A percentile compares a stretch with the other conserved stretches of the same genome.
phyloP scores from a whole-genome alignment of 371 early-diverging fungal species.

The Lichtheimia corymbifera region DNA sequence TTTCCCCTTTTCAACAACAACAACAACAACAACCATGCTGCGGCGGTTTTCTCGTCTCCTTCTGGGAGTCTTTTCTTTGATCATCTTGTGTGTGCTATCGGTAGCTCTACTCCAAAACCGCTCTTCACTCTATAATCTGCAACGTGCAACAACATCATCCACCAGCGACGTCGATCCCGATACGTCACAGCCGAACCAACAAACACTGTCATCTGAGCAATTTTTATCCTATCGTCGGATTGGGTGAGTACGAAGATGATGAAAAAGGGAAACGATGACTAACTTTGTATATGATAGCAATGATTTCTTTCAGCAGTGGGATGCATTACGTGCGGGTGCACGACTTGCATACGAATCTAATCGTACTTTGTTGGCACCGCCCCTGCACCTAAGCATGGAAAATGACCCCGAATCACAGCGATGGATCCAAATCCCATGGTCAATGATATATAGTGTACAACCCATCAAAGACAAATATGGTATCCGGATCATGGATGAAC shows the following conservation, averaged over 20 bases:
- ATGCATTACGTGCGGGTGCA: slow-evolving; percentile 31
- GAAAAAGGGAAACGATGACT: too few species aligned
- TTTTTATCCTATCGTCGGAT: background rate
- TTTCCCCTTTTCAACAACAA: background rate
- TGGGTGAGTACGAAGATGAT: too few species aligned
- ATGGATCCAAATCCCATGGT: slow-evolving; percentile 21
- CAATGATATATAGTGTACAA: slow-evolving; percentile 12
- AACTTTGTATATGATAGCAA: background rate
- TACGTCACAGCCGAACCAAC: too few species aligned
- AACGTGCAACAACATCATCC: too few species aligned
- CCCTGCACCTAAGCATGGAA: slow-evolving; percentile 17
- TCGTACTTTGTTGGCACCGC: slow-evolving; percentile 28
- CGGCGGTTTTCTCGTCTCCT: too few species aligned
- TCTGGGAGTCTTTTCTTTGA: too few species aligned
- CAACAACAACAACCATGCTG: slow-evolving; percentile 1
- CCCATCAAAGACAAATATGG: slow-evolving; percentile 5
- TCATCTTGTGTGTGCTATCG: too few species aligned
- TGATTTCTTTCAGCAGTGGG: slow-evolving; percentile 23
- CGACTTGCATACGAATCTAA: slow-evolving; percentile 35
- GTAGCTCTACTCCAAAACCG: too few species aligned
- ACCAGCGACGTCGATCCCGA: too few species aligned
- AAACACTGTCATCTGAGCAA: background rate
- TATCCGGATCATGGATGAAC: slow-evolving; percentile 14
- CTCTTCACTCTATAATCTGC: too few species aligned
- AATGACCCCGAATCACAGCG: slow-evolving; percentile 8